Percentiles rank a stretch among this genome's conserved stretches.
phyloP scores from a whole-genome alignment of 768 basidiomycete species.

The Xerocomus spinulosus region DNA sequence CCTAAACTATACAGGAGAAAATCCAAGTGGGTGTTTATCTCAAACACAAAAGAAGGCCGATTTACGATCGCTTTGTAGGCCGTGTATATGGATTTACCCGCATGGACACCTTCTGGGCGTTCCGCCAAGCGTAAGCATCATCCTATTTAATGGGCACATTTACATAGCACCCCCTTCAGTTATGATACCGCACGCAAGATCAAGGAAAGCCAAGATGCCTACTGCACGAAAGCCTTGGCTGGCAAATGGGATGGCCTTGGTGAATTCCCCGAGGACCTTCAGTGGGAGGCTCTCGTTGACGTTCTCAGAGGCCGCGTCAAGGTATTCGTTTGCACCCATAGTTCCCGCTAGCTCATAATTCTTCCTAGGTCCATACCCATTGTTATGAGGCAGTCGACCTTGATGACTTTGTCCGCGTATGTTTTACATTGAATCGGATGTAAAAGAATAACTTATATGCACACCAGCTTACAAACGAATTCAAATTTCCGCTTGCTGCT shows the following conservation, averaged over 20 bases:
- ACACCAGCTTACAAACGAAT: conserved; percentile 83
- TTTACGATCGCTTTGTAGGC: conserved; percentile 10
- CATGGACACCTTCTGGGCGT: conserved; percentile 49
- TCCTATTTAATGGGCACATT: background rate
- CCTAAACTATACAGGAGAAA: conserved; percentile 37
- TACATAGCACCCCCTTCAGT: conserved; percentile 17
- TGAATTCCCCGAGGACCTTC: conserved; percentile 63
- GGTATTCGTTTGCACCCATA: conserved; percentile 19
- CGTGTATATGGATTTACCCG: conserved; percentile 33
- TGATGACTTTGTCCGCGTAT: conserved; percentile 61
- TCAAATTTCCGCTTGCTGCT: conserved; percentile 75
- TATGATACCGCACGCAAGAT: conserved; percentile 54
- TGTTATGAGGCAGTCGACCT: conserved; percentile 61
- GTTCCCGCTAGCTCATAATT: conserved; percentile 1
- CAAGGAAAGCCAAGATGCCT: conserved; percentile 51
- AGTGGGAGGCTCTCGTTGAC: conserved; percentile 78
- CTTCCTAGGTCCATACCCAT: conserved; percentile 33
- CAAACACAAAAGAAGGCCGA: background rate
- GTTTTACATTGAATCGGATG: conserved; percentile 18
- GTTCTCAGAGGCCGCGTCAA: conserved; percentile 85
- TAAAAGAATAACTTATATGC: conserved; percentile 2
- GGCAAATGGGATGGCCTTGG: conserved; percentile 39
- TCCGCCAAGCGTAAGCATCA: conserved; percentile 43
- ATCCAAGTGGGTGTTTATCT: conserved; percentile 35
- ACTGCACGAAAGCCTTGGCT: conserved; percentile 41